phyloP scores from a whole-genome alignment of 2,329 filamentous ascomycete species.

The Microdochium nivale region DNA sequence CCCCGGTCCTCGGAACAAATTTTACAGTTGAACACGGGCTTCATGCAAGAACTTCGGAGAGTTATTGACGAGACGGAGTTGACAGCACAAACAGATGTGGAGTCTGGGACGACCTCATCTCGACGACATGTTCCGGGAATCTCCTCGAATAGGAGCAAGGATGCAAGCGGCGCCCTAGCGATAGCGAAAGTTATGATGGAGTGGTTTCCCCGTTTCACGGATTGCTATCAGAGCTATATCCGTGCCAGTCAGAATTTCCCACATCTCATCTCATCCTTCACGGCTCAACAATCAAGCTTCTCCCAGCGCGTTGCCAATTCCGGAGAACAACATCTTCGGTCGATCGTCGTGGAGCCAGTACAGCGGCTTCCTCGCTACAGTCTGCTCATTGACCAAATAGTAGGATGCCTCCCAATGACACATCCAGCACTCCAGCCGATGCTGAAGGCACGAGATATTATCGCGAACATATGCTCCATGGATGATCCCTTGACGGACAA shows the following conservation, averaged over 20 bases:
- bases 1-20: constrained; percentile 75
- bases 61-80: constrained; percentile 79
- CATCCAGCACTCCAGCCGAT: constrained; percentile 79
- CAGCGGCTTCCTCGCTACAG: constrained; percentile 92
- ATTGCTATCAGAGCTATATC: constrained; percentile 91
- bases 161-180: constrained; percentile 68
- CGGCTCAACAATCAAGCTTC: constrained; percentile 76
- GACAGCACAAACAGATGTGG: constrained; percentile 68
- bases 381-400: constrained; percentile 91
- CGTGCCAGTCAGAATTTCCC: constrained; percentile 82
- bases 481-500: constrained; percentile 65
- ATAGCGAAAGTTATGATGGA: constrained; percentile 77
- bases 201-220: constrained; percentile 88
- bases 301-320: constrained; percentile 70
- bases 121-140: constrained; percentile 33
- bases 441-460: constrained; percentile 83
- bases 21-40: constrained; percentile 70
- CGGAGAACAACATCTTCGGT: constrained; percentile 85
- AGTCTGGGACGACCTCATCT: constrained; percentile 41
- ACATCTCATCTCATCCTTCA: constrained; percentile 67
- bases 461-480: constrained; percentile 93
- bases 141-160: constrained; percentile 40
- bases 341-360: constrained; percentile 90
- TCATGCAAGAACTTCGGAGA: constrained; percentile 66
- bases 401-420: constrained; percentile 73